Base-by-base conservation (phyloP, 768 basidiomycete species). In the Phylloporus sp. region DNA sequence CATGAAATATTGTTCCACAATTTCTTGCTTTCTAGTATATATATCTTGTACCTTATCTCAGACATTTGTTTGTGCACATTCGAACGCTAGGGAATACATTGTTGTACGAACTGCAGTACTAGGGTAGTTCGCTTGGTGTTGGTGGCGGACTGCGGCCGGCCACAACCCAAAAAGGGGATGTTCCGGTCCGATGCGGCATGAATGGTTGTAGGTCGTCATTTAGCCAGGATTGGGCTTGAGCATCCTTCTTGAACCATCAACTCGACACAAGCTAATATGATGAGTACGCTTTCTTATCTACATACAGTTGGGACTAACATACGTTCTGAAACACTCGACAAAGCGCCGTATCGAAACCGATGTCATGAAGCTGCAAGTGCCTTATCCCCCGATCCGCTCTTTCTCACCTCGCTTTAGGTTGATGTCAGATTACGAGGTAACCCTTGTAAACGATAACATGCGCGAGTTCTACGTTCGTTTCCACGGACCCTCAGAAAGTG, bases 371-470 rank as follows among this genome's bases (percentile, higher is more conserved):
- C 74, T 99, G 95, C 95, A 65, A 63, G 80, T 56, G 27, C 18
- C 36, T 45, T 22, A 18, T 40, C 23, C 42, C 31, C 40, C 41
- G 17, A 26, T 26, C 22, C 29, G 23, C 37, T 46, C 44, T 6
- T 38, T 21, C 34, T 21, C 36, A 18, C 42, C 52, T 62, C 20
- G 59, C 47, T 52, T 4, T 66, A 97, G 95, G 72, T 70, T 97
- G 60, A 97, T 97, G 92, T 95, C 92, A 14, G 96, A 99, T 72
- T 96, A 92, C 69, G 90, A 99, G 66, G 96, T 99, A 49, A 90
- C 82, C 32, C 83, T 99, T 60, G 90, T 97, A 46, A 97, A 98
- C 64, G 95, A 96, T 68, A 97, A 78, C 73, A 96, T 98, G 90
- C 90, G 94, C 64, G 96, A 99, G 72, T 97, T 99, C 75, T 92